A percentile compares a stretch with the other conserved stretches of the same genome.
Evolutionary conservation across 2,329 filamentous ascomycete species (phyloP).

Genomic region (Stagonosporopsis vannaccii): DNA sequence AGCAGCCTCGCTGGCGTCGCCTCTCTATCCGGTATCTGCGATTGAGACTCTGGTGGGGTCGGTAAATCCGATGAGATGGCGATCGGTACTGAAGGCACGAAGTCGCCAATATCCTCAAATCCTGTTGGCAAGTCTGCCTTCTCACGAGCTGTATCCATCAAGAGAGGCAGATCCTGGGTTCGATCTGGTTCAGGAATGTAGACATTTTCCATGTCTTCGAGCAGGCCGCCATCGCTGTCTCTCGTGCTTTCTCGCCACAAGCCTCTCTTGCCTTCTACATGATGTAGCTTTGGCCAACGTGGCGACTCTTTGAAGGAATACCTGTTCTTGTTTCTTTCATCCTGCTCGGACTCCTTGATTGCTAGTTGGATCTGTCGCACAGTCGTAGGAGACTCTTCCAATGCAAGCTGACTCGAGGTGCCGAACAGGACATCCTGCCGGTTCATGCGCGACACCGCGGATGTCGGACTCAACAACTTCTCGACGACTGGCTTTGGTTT

Average conservation of each 20-base stretch:
- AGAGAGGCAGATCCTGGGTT: constrained; percentile 40
- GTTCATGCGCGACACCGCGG: constrained; percentile 36
- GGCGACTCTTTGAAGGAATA: background rate
- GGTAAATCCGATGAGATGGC: constrained; percentile 35
- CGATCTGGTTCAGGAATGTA: constrained; percentile 43
- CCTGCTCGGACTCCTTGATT: constrained; percentile 43
- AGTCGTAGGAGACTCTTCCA: constrained; percentile 47
- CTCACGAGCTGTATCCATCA: constrained; percentile 31
- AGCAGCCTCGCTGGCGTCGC: background rate
- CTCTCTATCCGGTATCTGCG: background rate
- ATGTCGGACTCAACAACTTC: constrained; percentile 49
- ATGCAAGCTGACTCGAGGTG: constrained; percentile 51
- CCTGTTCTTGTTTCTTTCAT: constrained; percentile 12
- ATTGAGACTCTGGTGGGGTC: constrained; percentile 20
- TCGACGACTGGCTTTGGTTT: constrained; percentile 39
- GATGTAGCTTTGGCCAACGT: constrained; percentile 29
- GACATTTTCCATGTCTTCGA: constrained; percentile 36
- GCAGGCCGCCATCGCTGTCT: constrained; percentile 40
- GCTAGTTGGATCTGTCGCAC: constrained; percentile 47
- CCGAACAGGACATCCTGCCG: constrained; percentile 50
- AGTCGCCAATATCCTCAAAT: constrained; percentile 34
- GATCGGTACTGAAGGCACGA: constrained; percentile 14
- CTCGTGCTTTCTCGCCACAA: constrained; percentile 47
- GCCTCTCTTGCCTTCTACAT: constrained; percentile 29
- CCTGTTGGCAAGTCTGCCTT: constrained; percentile 4